Evolutionary conservation across 768 basidiomycete species (phyloP).

Genomic region (Zangia roseola): DNA sequence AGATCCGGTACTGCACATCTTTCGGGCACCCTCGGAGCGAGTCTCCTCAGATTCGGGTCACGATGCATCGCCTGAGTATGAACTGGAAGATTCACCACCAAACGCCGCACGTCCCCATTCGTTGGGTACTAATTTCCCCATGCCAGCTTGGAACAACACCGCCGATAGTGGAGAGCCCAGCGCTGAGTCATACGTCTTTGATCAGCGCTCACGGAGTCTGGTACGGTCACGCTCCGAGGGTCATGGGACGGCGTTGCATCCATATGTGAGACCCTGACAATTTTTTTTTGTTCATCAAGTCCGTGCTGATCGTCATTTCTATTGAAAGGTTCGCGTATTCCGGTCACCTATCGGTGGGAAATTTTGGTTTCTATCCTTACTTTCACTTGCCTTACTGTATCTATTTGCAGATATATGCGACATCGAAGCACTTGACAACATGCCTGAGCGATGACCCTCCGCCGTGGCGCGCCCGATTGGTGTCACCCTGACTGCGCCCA

Average conservation of each 20-base stretch:
- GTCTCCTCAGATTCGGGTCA: conserved; percentile 25
- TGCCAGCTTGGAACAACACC: conserved; percentile 23
- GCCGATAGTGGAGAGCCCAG: conserved; percentile 11
- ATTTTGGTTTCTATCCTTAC: neutral
- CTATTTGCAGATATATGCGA: conserved; percentile 28
- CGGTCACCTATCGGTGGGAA: conserved; percentile 33
- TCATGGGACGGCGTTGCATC: conserved; percentile 22
- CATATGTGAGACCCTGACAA: conserved; percentile 25
- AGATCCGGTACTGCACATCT: conserved; percentile 21
- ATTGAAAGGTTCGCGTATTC: conserved; percentile 27
- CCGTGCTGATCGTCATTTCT: conserved; percentile 7
- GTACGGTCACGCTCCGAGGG: conserved; percentile 33
- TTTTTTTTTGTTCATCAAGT: neutral
- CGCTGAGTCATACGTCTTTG: conserved; percentile 27
- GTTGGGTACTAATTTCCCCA: conserved; percentile 21
- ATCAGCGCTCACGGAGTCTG: conserved; percentile 25
- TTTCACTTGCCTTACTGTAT: neutral
- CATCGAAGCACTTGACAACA: conserved; percentile 23
- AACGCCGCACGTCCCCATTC: conserved; percentile 14
- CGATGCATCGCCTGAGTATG: conserved; percentile 40
- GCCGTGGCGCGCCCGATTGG: neutral
- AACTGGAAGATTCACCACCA: conserved; percentile 31
- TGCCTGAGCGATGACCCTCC: conserved; percentile 20
- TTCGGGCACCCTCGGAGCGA: conserved; percentile 17
- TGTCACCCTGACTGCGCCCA: neutral